Percentiles rank a stretch among this genome's conserved stretches.
These are phyloP conservation scores for Candida tibetensis DNA, from an alignment of 805 yeast species.

Conservation along the genomic window DNA sequence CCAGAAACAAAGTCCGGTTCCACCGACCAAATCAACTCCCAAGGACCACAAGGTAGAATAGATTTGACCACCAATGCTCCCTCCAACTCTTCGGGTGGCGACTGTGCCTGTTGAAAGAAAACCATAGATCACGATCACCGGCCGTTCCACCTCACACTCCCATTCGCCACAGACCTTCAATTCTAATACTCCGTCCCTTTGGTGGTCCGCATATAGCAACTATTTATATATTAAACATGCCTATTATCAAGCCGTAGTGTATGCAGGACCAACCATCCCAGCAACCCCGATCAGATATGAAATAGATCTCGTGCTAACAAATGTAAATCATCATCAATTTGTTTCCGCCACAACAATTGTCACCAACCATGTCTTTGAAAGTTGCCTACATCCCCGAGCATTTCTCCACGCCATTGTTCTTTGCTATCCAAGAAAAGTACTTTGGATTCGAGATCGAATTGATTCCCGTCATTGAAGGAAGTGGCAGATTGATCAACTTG, in stretches of 20 bases:
- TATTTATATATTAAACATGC: no score
- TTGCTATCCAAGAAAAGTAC: constrained; percentile 61
- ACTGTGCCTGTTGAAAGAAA: constrained; percentile 22
- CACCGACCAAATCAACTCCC: constrained; percentile 7
- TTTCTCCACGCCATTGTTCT: constrained; percentile 80
- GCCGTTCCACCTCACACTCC: no score
- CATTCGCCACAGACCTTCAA: no score
- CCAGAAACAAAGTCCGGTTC: constrained; percentile 43
- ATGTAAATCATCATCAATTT: no score
- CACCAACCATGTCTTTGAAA: constrained; percentile 29
- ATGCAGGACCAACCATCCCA: no score
- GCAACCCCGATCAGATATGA: no score
- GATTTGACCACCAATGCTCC: constrained; percentile 27
- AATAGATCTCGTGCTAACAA: no score
- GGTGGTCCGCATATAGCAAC: background rate
- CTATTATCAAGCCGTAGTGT: no score
- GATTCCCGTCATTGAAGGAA: constrained; percentile 77
- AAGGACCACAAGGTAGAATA: constrained; percentile 27
- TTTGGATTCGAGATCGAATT: constrained; percentile 57
- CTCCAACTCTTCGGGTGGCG: constrained; percentile 9
- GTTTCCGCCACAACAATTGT: background rate
- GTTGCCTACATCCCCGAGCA: constrained; percentile 92
- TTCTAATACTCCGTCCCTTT: no score
- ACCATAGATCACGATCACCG: no score
- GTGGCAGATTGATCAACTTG: constrained; percentile 81